Conservation (phyloP, 768 basidiomycete genomes). For the Tylopilus balloui region DNA sequence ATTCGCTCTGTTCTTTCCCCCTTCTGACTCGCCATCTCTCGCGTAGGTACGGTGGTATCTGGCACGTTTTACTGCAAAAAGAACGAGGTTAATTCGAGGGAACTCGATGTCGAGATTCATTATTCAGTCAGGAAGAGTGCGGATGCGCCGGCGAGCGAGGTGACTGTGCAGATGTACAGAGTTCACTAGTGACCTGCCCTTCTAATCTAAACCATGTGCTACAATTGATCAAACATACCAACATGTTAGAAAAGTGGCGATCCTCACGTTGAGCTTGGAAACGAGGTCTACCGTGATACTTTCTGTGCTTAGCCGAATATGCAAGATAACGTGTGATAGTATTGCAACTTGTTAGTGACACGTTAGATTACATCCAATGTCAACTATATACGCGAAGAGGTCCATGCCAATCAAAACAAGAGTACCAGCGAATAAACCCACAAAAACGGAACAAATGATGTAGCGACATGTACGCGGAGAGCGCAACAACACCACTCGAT, state of each 20-base stretch:
- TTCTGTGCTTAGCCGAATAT: too few species aligned
- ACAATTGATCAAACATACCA: neutral
- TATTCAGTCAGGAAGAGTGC: slow-evolving; percentile 47
- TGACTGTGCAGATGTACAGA: slow-evolving; percentile 74
- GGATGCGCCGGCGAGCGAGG: slow-evolving; percentile 34
- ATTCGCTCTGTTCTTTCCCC: neutral
- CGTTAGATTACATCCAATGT: slow-evolving; percentile 7
- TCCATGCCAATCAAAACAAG: neutral
- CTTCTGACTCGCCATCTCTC: neutral
- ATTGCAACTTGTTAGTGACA: neutral
- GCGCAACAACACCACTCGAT: too few species aligned
- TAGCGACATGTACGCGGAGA: neutral
- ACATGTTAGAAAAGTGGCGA: neutral
- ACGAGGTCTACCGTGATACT: too few species aligned
- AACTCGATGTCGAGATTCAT: slow-evolving; percentile 90
- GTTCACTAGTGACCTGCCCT: slow-evolving; percentile 45
- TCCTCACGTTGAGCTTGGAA: too few species aligned
- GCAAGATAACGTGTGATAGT: neutral
- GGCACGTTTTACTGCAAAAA: slow-evolving; percentile 86
- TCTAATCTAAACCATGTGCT: neutral
- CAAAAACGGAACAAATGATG: neutral
- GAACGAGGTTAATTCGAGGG: slow-evolving; percentile 74
- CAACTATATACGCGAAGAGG: slow-evolving; percentile 1
- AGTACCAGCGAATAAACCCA: neutral
- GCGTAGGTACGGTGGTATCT: slow-evolving; percentile 61